Evolutionary conservation across 2,329 filamentous ascomycete genomes (phyloP), one percentile per base, ranked within the genome.

Genomic region (Lasiodiplodia gonubiensis): DNA sequence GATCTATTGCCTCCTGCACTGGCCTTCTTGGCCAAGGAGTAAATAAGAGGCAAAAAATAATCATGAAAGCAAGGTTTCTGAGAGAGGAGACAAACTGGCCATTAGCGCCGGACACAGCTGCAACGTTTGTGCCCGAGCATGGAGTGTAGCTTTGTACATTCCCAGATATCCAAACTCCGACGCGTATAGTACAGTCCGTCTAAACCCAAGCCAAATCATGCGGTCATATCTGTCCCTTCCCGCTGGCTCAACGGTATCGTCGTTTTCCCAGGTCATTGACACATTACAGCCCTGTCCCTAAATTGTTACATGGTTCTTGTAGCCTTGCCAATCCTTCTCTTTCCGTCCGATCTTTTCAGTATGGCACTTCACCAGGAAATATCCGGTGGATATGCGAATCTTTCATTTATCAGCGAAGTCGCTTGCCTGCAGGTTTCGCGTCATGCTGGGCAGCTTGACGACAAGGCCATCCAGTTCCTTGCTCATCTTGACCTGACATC

Each of bases 401-500:
- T 5, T 23, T 63, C 35, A 63, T 37, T 80, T 80, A 67, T 77
- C 76, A 35, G 73, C 77, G 70, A 99, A 99, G 81, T 99, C 95
- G 79, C 92, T 97, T 16, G 93, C 92, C 82, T 99, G 95, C 80
- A 99, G 75, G 77, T 99, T 99, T 78, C 95, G 86, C 71, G 95
- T 98, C 93, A 97, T 97, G 46, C 89, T 89, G 14, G 95, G 95
- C 75, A 99, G 81, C 79, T 88, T 91, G 37, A 99, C 93, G 54
- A 89, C 88, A 74, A 99, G 71, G 0, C 95, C 95, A 77, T 98
- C 92, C 70, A 98, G 80, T 72, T 96, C 93, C 80, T 93, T 93
- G 68, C 84, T 91, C 94, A 99, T 97, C 76, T 88, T 85, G 30
- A 99, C 92, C 83, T 97, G 94, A 78, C 94, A 97, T 0, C 94